A percentile compares a stretch with the other conserved stretches of the same genome.
These are phyloP conservation scores for Xanthoconium separans DNA, from an alignment of 1,284 basidiomycete species.

Conservation along the genomic window DNA sequence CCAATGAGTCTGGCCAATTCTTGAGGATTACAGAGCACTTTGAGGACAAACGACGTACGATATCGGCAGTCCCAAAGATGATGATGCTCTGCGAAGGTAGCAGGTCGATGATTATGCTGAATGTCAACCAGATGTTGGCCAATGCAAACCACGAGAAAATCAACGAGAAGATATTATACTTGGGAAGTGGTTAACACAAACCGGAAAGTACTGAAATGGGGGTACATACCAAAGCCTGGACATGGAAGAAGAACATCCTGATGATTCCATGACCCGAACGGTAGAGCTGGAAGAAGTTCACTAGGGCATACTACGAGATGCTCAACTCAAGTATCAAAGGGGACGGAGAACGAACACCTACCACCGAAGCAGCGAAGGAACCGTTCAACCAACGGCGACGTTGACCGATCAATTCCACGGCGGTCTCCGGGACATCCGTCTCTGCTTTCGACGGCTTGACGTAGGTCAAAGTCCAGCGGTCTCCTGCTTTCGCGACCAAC, in stretches of 20 bases:
- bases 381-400: conserved; percentile 96
- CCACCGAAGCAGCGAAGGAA: conserved; percentile 93
- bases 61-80: conserved; percentile 64
- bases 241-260: conserved; percentile 93
- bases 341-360: conserved; percentile 38
- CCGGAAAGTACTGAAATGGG: neutral
- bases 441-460: conserved; percentile 96
- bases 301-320: conserved; percentile 73
- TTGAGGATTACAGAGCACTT: conserved; percentile 11
- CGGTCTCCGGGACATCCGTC: conserved; percentile 90
- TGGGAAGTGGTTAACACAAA: neutral
- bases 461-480: conserved; percentile 89
- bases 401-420: conserved; percentile 91
- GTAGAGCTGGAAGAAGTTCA: conserved; percentile 93
- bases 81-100: conserved; percentile 65
- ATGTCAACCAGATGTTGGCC: conserved; percentile 94
- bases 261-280: conserved; percentile 80
- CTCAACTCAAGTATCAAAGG: neutral
- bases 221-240: conserved; percentile 78
- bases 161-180: conserved; percentile 80
- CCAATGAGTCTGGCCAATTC: conserved; percentile 75
- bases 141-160: conserved; percentile 91
- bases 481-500: conserved; percentile 86
- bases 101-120: conserved; percentile 93
- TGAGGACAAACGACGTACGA: conserved; percentile 48